Percentiles rank a stretch among this genome's conserved stretches.
Evolutionary conservation across 179 eudicot species (phyloP).

Genomic region (Amaranthus tricolor): DNA sequence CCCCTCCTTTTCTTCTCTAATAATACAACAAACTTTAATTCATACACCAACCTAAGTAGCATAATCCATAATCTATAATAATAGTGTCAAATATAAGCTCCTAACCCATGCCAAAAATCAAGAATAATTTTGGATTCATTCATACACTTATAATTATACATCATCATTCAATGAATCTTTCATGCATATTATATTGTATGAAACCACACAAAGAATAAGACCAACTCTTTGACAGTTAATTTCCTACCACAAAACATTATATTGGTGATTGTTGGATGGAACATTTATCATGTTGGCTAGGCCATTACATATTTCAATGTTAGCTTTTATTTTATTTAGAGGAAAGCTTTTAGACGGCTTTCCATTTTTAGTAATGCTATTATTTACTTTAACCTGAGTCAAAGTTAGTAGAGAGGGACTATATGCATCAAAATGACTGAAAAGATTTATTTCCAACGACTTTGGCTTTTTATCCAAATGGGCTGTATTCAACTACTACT

Average conservation of each 20-base stretch:
- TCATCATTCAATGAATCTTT: constrained; percentile 11
- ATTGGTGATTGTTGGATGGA: background rate
- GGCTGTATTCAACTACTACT: too few relatives aligned
- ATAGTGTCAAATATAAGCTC: background rate
- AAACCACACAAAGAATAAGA: constrained; percentile 3
- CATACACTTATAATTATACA: background rate
- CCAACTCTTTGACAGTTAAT: background rate
- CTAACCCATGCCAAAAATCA: background rate
- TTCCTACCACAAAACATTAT: background rate
- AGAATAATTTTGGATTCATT: background rate
- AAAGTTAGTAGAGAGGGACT: constrained; percentile 11
- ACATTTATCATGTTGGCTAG: background rate
- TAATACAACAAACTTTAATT: too few relatives aligned
- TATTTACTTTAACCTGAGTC: constrained; percentile 16
- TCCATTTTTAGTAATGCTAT: constrained; percentile 18
- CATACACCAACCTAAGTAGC: too few relatives aligned
- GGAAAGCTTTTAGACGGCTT: constrained; percentile 26
- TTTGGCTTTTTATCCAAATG: background rate
- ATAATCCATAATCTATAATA: background rate
- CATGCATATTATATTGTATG: background rate
- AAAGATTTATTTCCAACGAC: constrained; percentile 2
- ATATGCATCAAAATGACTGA: constrained; percentile 11
- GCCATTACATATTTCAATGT: background rate
- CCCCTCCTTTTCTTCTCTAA: background rate
- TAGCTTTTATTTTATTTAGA: constrained; percentile 10